Conservation (phyloP, 306 rosid species). For the Pachyrhizus erosus region DNA sequence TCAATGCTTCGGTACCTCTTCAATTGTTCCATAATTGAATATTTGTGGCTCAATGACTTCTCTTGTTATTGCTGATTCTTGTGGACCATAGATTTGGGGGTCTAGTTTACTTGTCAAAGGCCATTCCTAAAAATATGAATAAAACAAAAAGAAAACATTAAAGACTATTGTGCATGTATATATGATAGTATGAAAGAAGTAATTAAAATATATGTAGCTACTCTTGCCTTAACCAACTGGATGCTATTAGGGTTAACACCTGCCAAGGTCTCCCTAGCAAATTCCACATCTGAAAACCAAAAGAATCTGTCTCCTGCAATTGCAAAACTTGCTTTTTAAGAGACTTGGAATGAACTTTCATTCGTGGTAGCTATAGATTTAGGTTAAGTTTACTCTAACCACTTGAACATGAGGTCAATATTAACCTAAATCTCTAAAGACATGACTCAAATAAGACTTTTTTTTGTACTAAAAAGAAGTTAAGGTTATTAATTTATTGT, state of each 20-base stretch:
- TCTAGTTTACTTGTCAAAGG: conserved; percentile 42
- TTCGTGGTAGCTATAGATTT: too few species aligned
- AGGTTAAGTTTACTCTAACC: too few species aligned
- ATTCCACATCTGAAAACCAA: conserved; percentile 72
- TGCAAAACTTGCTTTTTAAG: neutral
- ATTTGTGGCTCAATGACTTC: conserved; percentile 46
- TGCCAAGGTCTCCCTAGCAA: conserved; percentile 52
- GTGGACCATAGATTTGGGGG: conserved; percentile 47
- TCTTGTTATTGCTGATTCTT: conserved; percentile 50
- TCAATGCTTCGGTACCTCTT: conserved; percentile 39
- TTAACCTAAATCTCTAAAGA: too few species aligned
- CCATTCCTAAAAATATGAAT: conserved; percentile 45
- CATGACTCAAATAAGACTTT: too few species aligned
- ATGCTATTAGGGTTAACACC: conserved; percentile 51
- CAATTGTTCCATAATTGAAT: conserved; percentile 18
- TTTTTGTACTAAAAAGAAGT: too few species aligned
- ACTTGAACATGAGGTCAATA: too few species aligned
- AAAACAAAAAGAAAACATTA: neutral
- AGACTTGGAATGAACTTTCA: neutral
- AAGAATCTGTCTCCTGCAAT: conserved; percentile 67
- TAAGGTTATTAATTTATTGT: too few species aligned
- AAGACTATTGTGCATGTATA: neutral
- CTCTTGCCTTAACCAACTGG: conserved; percentile 42
- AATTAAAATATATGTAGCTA: neutral
- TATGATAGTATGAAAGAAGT: neutral